Evolutionary conservation across 1,284 basidiomycete genomes (phyloP).

Genomic region (Meira nashicola): DNA sequence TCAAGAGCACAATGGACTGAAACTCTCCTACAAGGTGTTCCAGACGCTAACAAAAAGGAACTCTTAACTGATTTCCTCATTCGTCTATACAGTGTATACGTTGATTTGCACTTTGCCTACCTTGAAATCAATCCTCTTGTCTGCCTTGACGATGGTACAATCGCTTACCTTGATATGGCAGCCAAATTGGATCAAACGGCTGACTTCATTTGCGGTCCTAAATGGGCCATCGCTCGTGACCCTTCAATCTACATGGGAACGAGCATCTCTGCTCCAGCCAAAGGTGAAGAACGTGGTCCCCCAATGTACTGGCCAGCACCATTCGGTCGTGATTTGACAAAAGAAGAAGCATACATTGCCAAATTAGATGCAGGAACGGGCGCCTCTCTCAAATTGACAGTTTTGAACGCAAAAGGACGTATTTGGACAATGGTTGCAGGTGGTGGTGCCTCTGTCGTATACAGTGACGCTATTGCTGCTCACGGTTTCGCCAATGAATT

Average conservation of each 20-base stretch:
- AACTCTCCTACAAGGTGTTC: slow-evolving; percentile 39
- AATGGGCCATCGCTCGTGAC: slow-evolving; percentile 97
- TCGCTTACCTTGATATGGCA: slow-evolving; percentile 98
- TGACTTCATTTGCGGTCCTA: slow-evolving; percentile 94
- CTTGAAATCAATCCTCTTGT: slow-evolving; percentile 99
- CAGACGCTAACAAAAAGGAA: slow-evolving; percentile 40
- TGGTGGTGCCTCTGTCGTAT: slow-evolving; percentile 70
- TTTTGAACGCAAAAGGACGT: slow-evolving; percentile 87
- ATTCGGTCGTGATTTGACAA: slow-evolving; percentile 95
- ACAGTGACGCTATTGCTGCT: slow-evolving; percentile 92
- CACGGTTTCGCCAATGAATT: slow-evolving; percentile 95
- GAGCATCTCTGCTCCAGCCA: slow-evolving; percentile 26
- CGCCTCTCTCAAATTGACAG: slow-evolving; percentile 95
- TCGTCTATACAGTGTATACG: slow-evolving; percentile 93
- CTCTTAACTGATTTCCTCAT: slow-evolving; percentile 70
- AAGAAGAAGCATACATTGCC: slow-evolving; percentile 98
- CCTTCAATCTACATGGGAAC: slow-evolving; percentile 63
- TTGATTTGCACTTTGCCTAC: slow-evolving; percentile 79
- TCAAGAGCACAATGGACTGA: slow-evolving; percentile 63
- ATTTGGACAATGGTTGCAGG: slow-evolving; percentile 99
- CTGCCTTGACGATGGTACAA: slow-evolving; percentile 78
- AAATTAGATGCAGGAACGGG: slow-evolving; percentile 95
- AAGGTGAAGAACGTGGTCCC: slow-evolving; percentile 63
- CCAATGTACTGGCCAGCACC: slow-evolving; percentile 97
- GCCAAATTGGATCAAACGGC: slow-evolving; percentile 97